Evolutionary conservation across 2,329 filamentous ascomycete species (phyloP), one percentile per base, ranked within the genome.

Genomic region (Alternaria gaisen): DNA sequence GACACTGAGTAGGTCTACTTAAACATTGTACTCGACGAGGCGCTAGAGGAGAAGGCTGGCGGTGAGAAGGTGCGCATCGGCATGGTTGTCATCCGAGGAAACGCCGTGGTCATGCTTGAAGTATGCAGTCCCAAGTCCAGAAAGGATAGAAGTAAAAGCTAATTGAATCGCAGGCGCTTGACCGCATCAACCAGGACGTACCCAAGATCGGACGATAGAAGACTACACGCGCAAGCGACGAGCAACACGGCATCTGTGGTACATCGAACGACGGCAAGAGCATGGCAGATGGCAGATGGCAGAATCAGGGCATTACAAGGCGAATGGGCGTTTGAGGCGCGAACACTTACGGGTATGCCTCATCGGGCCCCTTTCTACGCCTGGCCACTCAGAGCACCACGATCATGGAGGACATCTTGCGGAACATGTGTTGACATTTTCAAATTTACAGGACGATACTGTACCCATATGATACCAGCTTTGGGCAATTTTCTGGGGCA

Each of bases 81-180:
- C 77, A 97, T 97, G 91, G 92, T 97, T 63, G 94, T 97, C 67
- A 97, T 99, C 74, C 92, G 96, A 71, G 95, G 95, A 67, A 99
- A 99, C 82, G 97, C 94, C 2, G 94, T 99, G 26, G 94, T 99
- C 57, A 97, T 99, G 94, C 87, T 99, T 57, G 96, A 99, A 82
- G 92, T 69, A 60, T 26, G 64, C 30, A 32, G 11, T 18, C 22
- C 42, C 38, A n/a, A 41, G 14, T 36, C 11, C n/a, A 12, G 9
- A 57, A 8, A 18, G 32, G 22, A 32, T 40, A 16, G 22, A 18
- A 48, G 40, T 20, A 18, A 47, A 10, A 38, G 50, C 66, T 73
- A 26, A 73, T 53, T 28, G 24, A 41, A 22, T 10, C 14, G 24
- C 36, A 77, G 69, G 76, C 76, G 3, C 69, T 78, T n/a, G 76